Evolutionary conservation across 2,329 filamentous ascomycete species (phyloP), one percentile per base, ranked within the genome.

Genomic region (Gyromitra esculenta): DNA sequence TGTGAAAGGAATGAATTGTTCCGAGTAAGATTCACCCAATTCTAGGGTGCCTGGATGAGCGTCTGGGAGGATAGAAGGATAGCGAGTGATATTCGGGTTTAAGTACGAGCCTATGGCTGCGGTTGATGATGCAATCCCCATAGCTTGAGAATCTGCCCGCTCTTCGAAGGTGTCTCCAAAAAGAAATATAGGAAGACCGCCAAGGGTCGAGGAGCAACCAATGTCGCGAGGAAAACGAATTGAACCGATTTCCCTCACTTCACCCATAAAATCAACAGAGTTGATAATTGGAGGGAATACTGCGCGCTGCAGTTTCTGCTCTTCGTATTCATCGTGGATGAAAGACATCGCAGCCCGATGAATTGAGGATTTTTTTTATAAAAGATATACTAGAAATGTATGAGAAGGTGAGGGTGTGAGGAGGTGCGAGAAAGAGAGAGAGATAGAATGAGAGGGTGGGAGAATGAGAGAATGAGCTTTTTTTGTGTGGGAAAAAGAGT

Each of bases 141-240:
- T 21, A 21, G 39, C 64, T 5, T 41, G 9, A 7, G 37, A 21
- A 18, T 25, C 25, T 7, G 45, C n/a, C 13, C 8, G 60, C 5
- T 37, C 15, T n/a, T 41, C 31, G 4, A 56, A 52, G 11, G 60
- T 64, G 18, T 75, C 65, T 4, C 66, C 48, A 3, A 71, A 77
- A 0, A 75, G 18, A 25, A 77, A 75, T 7, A 77, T 9, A 8
- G 50, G 75, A 0, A 57, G 25, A 9, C 54, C 71, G 8, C 39
- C 31, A 15, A 75, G 37, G 6, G 37, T 39, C 7, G 70, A 75
- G 9, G 75, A 77, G 31, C 65, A 77, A 5, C 64, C 65, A 8
- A 75, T 63, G 11, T 43, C 48, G 8, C 59, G 64, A 1, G 75
- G 37, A 41, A 60, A 77, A 11, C 39, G 41, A 7, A 41, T 5